phyloP scores from a whole-genome alignment of 176 grass and related monocot genomes.

The Melocanna baccifera region DNA sequence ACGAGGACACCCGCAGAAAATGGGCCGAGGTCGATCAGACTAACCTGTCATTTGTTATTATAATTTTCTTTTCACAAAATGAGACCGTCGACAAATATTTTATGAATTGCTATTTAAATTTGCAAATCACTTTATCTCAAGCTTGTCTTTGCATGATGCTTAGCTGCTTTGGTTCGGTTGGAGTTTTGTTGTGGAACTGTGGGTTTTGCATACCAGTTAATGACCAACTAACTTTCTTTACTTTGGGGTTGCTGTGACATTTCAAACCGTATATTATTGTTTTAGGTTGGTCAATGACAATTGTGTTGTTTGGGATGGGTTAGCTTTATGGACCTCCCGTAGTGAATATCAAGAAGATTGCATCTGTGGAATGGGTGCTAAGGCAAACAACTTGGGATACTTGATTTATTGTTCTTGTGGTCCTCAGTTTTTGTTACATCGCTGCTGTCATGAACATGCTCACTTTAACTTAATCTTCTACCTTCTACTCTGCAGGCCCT shows the following conservation, averaged over 20 bases:
- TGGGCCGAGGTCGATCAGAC: slow-evolving; percentile 74
- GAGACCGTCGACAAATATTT: not conserved
- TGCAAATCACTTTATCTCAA: not conserved
- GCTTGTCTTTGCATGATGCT: slow-evolving; percentile 22
- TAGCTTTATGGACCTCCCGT: not conserved
- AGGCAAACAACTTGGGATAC: not conserved
- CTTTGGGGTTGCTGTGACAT: not conserved
- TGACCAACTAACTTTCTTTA: not conserved
- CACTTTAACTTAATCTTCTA: slow-evolving; percentile 19
- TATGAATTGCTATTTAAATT: slow-evolving; percentile 14
- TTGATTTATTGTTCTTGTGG: slow-evolving; percentile 3
- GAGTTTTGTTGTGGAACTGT: not conserved
- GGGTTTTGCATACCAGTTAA: not conserved
- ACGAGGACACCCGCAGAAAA: slow-evolving; percentile 80
- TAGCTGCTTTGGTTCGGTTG: slow-evolving; percentile 19
- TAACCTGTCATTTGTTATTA: slow-evolving; percentile 20
- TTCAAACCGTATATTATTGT: not conserved
- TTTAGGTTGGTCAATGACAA: not conserved
- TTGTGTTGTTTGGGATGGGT: slow-evolving; percentile 9
- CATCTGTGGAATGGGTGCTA: not conserved
- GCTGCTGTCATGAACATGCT: not conserved
- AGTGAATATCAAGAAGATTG: slow-evolving; percentile 16
- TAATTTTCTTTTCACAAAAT: slow-evolving; percentile 15
- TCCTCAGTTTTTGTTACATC: not conserved
- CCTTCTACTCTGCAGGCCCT: slow-evolving; percentile 54